These are phyloP conservation scores for Fusarium sp. DNA, from an alignment of 2,329 filamentous ascomycete species.

Conservation along the genomic window DNA sequence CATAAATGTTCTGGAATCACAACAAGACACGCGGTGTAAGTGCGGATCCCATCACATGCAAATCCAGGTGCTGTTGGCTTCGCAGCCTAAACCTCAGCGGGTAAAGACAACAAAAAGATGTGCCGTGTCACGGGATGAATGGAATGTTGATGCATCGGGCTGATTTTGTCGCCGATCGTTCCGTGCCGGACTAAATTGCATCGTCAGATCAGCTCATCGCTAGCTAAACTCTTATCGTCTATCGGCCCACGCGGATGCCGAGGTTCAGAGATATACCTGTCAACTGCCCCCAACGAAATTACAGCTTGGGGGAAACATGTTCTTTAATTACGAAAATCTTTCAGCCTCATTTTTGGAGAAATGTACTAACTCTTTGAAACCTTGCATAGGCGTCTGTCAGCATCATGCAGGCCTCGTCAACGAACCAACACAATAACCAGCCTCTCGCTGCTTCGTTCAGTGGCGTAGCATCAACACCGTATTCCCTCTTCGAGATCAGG, in stretches of 20 bases:
- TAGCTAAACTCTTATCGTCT: background rate
- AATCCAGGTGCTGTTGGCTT: background rate
- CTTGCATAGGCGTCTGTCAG: background rate
- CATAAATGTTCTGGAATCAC: slow-evolving; percentile 4
- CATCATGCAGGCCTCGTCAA: slow-evolving; percentile 7
- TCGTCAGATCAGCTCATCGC: slow-evolving; percentile 16
- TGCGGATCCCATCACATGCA: slow-evolving; percentile 14
- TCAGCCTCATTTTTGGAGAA: background rate
- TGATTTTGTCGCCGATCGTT: background rate
- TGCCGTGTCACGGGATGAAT: background rate
- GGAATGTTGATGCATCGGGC: background rate
- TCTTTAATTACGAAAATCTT: background rate
- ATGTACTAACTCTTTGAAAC: background rate
- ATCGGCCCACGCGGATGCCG: slow-evolving; percentile 22
- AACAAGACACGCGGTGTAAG: background rate
- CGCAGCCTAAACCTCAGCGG: background rate
- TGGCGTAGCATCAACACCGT: background rate
- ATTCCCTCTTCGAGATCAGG: slow-evolving; percentile 61
- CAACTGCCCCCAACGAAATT: background rate
- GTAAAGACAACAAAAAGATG: background rate
- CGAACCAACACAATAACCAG: background rate
- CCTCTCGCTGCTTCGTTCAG: background rate
- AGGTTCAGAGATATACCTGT: background rate
- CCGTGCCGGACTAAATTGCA: background rate
- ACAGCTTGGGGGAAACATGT: background rate